Percentiles rank a stretch among this genome's conserved stretches.
These are phyloP conservation scores for Lentinula edodes DNA, from an alignment of 768 basidiomycete genomes.

Conservation along the genomic window DNA sequence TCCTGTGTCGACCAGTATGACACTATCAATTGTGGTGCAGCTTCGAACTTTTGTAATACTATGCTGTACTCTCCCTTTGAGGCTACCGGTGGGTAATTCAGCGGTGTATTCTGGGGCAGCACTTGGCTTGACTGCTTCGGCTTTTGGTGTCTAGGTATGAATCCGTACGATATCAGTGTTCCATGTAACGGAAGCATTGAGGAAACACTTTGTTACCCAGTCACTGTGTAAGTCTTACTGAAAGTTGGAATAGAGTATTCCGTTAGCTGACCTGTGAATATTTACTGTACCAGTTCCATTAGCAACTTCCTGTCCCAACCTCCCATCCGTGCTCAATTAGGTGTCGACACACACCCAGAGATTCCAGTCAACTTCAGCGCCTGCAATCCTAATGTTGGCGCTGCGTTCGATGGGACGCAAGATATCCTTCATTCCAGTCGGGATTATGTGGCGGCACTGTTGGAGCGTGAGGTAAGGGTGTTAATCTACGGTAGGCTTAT, in stretches of 20 bases:
- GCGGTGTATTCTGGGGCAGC: too few species aligned
- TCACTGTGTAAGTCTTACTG: slow-evolving; percentile 13
- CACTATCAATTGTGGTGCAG: slow-evolving; percentile 59
- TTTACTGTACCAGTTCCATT: background rate
- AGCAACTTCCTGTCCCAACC: slow-evolving; percentile 18
- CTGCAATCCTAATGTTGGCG: slow-evolving; percentile 48
- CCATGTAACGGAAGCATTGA: slow-evolving; percentile 16
- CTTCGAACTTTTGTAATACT: slow-evolving; percentile 57
- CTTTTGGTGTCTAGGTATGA: slow-evolving; percentile 25
- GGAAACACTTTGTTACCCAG: slow-evolving; percentile 27
- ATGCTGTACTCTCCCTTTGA: slow-evolving; percentile 42
- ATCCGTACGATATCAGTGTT: slow-evolving; percentile 49
- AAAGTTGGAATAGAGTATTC: background rate
- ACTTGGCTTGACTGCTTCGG: too few species aligned
- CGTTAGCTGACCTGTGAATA: background rate
- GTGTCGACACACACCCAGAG: slow-evolving; percentile 16
- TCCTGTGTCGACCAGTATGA: slow-evolving; percentile 67
- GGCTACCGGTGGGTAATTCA: slow-evolving; percentile 33
- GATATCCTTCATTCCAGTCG: slow-evolving; percentile 5
- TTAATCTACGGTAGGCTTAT: slow-evolving; percentile 48
- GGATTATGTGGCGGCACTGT: slow-evolving; percentile 58
- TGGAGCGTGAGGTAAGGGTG: slow-evolving; percentile 71
- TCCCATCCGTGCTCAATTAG: slow-evolving; percentile 30
- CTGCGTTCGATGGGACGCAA: slow-evolving; percentile 28
- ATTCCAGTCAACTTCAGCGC: slow-evolving; percentile 45